Conservation (phyloP, 2,329 filamentous ascomycete species). For the Ceratocystis diversiconidia region DNA sequence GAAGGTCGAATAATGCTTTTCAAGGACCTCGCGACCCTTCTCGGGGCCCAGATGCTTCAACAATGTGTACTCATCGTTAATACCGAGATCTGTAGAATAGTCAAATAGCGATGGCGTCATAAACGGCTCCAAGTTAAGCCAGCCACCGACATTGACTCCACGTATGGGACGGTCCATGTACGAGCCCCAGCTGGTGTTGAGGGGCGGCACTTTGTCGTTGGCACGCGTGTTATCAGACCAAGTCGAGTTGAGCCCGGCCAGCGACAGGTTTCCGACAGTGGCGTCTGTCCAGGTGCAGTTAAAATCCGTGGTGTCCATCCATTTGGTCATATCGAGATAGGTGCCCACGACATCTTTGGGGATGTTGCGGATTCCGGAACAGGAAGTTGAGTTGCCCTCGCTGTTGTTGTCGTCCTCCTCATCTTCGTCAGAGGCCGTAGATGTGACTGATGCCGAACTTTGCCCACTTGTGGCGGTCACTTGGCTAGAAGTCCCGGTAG, state of each 20-base stretch:
- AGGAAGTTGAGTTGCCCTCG: neutral
- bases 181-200: conserved; percentile 44
- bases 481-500: neutral
- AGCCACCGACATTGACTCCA: conserved; percentile 60
- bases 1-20: conserved; percentile 38
- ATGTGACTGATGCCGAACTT: neutral
- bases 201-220: conserved; percentile 49
- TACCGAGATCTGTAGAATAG: conserved; percentile 24
- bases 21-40: conserved; percentile 30
- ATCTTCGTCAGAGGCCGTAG: neutral
- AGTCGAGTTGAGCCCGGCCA: conserved; percentile 55
- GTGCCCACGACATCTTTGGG: conserved; percentile 45
- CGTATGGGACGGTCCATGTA: conserved; percentile 53
- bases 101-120: conserved; percentile 61
- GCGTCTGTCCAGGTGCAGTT: conserved; percentile 59
- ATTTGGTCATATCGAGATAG: conserved; percentile 54
- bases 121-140: conserved; percentile 60
- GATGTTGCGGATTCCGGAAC: conserved; percentile 22
- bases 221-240: conserved; percentile 54
- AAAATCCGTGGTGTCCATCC: conserved; percentile 59
- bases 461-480: neutral
- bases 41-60: conserved; percentile 32
- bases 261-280: conserved; percentile 50
- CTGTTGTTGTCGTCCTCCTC: neutral
- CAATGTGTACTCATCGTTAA: conserved; percentile 40